phyloP scores from a whole-genome alignment of 208 protist genomes.

The Tritrichomonas foetus region DNA sequence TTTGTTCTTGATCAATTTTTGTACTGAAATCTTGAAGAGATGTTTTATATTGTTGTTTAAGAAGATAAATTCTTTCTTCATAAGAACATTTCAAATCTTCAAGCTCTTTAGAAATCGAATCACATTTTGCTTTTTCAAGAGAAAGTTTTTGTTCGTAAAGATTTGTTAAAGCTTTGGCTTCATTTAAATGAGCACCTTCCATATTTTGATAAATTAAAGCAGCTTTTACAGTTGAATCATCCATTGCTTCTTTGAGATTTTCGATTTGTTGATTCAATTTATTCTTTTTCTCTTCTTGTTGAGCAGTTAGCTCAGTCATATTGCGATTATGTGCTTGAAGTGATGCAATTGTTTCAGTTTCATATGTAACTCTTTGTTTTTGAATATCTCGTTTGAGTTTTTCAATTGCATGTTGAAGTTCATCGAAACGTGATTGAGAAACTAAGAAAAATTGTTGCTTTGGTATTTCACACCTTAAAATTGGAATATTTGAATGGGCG shows the following conservation, averaged over 20 bases:
- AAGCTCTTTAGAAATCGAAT: neutral
- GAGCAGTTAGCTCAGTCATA: neutral
- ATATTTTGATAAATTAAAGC: conserved; percentile 33
- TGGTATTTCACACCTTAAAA: conserved; percentile 31
- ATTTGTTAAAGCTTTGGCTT: conserved; percentile 11
- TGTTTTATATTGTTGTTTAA: neutral
- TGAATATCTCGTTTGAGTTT: conserved; percentile 36
- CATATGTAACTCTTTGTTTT: neutral
- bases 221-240: conserved; percentile 14
- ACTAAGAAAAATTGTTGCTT: conserved; percentile 3
- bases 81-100: conserved; percentile 39
- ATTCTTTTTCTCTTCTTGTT: conserved; percentile 4
- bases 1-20: neutral
- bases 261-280: conserved; percentile 12
- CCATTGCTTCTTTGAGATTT: neutral
- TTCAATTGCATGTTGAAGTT: neutral
- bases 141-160: neutral
- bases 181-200: neutral
- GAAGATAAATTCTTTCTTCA: conserved; percentile 34
- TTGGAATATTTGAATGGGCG: neutral
- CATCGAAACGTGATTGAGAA: neutral
- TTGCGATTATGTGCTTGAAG: neutral
- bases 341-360: neutral
- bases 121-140: neutral
- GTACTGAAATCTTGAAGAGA: neutral